Evolutionary conservation across 495 filamentous ascomycete species (phyloP), one percentile per base, ranked within the genome.

Genomic region (Neurospora pannonica): DNA sequence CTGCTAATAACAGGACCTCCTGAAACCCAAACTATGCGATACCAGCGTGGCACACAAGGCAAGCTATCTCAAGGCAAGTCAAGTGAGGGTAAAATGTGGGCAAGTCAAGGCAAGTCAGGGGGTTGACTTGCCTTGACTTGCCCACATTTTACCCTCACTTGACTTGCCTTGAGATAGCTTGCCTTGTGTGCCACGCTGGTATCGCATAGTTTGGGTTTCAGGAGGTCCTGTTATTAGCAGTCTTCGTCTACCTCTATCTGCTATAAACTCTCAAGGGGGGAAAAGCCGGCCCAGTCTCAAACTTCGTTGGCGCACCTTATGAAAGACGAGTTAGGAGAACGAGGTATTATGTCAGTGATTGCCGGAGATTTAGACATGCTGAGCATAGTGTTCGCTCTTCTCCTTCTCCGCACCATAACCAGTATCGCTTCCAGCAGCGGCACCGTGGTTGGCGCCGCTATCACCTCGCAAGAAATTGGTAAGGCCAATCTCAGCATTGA

Each of bases 401-500:
- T 67, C 28, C 79, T 80, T 74, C 72, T 82, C 80, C 11, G 76
- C 75, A 38, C 74, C 70, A 28, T 78, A 76, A 8, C 75, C 75
- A 46, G 80, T 75, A 62, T 72, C 77, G 31, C 78, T 75, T 19
- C 77, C 70, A 5, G 71, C 38, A 2, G 54, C 75, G 13, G 78
- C 75, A 13, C 78, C 75, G 15, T 69, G 75, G 37, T 73, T 79
- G 28, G 76, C 74, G 4, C 71, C 48, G 48, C 71, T 74, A 19
- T 77, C 74, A 8, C 75, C 77, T 11, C 79, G 75, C n/a, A 87
- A 73, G 73, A 86, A 79, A 42, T 81, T 80, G 10, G 80, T 82
- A 0, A 93, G 84, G 5, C 91, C 91, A 75, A 94, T 88, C 79
- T 93, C 91, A 71, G 85, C 83, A 79, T 93, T 91, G 79, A 94